Evolutionary conservation across 805 yeast species (phyloP).

Genomic region (Isabelozyma heimii): DNA sequence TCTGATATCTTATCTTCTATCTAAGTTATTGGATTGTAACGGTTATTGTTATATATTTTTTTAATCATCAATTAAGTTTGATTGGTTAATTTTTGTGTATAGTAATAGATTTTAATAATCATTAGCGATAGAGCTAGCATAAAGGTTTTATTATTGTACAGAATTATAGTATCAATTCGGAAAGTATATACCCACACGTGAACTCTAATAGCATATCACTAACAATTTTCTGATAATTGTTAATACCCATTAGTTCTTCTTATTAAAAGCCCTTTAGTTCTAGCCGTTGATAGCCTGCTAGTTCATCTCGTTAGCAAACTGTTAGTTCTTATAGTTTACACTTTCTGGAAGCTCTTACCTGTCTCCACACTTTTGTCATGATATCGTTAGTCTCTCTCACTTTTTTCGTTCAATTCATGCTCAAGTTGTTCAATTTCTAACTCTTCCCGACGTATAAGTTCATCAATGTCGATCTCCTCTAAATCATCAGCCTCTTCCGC

Average conservation of each 20-base stretch:
- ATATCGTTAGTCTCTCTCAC: too few species aligned
- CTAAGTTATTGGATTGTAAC: constrained; percentile 15
- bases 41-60: neutral
- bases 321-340: too few species aligned
- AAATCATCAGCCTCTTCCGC: constrained; percentile 1
- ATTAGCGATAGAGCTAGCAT: neutral
- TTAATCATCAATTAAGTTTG: neutral
- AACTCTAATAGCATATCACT: too few species aligned
- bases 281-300: too few species aligned
- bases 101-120: constrained; percentile 7
- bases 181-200: too few species aligned
- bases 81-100: constrained; percentile 3
- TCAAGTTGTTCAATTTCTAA: constrained; percentile 45
- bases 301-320: too few species aligned
- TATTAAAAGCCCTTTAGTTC: too few species aligned
- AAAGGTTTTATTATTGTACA: neutral
- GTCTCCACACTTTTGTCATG: too few species aligned
- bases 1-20: constrained; percentile 88
- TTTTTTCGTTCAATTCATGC: constrained; percentile 22
- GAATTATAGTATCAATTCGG: neutral
- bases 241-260: too few species aligned
- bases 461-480: constrained; percentile 28
- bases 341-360: too few species aligned
- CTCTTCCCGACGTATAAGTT: constrained; percentile 44
- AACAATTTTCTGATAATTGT: too few species aligned